phyloP scores from a whole-genome alignment of 306 rosid species.

The Lupinus albus region DNA sequence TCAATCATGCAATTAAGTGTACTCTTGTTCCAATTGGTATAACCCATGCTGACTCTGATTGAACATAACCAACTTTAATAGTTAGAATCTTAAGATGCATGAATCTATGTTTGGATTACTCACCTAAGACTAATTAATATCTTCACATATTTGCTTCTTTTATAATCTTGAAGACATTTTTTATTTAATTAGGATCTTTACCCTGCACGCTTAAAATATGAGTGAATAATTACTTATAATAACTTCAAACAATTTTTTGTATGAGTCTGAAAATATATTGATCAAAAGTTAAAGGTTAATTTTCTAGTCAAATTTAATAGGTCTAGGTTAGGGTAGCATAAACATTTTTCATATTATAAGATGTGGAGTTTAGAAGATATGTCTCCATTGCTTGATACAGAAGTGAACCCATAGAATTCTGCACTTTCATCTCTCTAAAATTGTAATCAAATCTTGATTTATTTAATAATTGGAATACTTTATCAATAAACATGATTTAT shows the following conservation, averaged over 20 bases:
- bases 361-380: constrained; percentile 48
- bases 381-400: too few species aligned
- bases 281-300: too few species aligned
- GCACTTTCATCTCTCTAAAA: too few species aligned
- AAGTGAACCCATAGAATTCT: too few species aligned
- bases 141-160: constrained; percentile 22
- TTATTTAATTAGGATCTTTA: constrained; percentile 12
- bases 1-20: constrained; percentile 31
- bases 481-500: too few species aligned
- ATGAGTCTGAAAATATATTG: too few species aligned
- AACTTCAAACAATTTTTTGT: too few species aligned
- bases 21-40: constrained; percentile 35
- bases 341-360: constrained; percentile 32
- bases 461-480: too few species aligned
- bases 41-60: constrained; percentile 32
- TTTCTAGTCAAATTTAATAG: too few species aligned
- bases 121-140: neutral
- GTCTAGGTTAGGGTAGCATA: constrained; percentile 29
- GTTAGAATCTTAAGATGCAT: constrained; percentile 23
- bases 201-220: neutral
- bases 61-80: constrained; percentile 32
- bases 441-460: too few species aligned
- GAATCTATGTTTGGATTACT: constrained; percentile 35
- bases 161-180: constrained; percentile 27
- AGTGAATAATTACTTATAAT: too few species aligned